phyloP scores from a whole-genome alignment of 2,329 filamentous ascomycete species.

The Kalaharituber pfeilii region DNA sequence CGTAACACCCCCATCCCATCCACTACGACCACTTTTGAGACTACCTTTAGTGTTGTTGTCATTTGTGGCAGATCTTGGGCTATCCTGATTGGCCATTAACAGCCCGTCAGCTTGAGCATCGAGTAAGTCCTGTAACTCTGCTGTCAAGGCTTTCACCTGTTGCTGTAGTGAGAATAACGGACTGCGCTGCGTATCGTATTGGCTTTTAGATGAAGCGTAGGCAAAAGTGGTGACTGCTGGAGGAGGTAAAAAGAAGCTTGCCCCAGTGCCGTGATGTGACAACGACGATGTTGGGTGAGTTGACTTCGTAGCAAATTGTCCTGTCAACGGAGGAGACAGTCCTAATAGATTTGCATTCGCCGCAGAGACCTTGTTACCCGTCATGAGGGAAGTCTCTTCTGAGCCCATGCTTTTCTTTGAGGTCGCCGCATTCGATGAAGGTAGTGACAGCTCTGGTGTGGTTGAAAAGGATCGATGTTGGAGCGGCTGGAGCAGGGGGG shows the following conservation, averaged over 20 bases:
- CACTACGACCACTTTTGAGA: not conserved
- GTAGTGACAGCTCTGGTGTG: not conserved
- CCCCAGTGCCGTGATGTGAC: not conserved
- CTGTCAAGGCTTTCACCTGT: conserved; percentile 37
- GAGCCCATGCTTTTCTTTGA: not conserved
- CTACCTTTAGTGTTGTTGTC: not conserved
- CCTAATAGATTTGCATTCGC: not conserved
- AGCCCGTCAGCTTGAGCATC: conserved; percentile 42
- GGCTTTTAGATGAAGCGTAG: conserved; percentile 4
- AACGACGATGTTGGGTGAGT: too few relatives aligned
- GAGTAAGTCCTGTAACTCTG: conserved; percentile 40
- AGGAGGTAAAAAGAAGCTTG: conserved; percentile 12
- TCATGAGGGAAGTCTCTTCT: too few relatives aligned
- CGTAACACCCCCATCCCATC: not conserved
- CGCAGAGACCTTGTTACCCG: not conserved
- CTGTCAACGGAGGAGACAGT: too few relatives aligned
- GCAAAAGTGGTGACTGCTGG: conserved; percentile 12
- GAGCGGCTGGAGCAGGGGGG: not conserved
- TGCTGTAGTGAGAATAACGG: conserved; percentile 30
- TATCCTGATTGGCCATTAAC: conserved; percentile 17
- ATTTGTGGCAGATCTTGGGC: not conserved
- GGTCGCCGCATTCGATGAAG: not conserved
- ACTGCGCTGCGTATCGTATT: conserved; percentile 18
- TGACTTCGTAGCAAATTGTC: too few relatives aligned
- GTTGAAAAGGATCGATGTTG: not conserved